Evolutionary conservation across 169 alveolate species (phyloP).

Genomic region (Cyclospora cayetanensis): DNA sequence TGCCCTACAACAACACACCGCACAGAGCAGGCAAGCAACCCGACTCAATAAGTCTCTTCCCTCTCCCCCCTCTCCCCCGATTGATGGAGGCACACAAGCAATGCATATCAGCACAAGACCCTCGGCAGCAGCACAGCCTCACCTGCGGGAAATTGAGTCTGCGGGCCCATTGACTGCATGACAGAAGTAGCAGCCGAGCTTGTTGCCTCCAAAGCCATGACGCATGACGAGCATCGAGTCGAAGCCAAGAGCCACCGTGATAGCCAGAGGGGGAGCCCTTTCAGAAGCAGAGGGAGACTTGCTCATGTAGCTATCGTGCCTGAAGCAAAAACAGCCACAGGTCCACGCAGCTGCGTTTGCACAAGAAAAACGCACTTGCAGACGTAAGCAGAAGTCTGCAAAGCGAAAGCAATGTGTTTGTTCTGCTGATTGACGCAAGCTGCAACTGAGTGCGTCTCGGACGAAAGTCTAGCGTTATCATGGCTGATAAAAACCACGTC

Average conservation of each 20-base stretch:
- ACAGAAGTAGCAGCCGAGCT: constrained; percentile 94
- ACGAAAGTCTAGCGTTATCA: too few relatives aligned
- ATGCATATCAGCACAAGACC: not conserved
- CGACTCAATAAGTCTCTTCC: not conserved
- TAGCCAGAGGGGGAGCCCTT: constrained; percentile 79
- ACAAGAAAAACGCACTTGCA: too few relatives aligned
- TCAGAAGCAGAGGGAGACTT: too few relatives aligned
- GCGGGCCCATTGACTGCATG: constrained; percentile 95
- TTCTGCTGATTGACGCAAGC: too few relatives aligned
- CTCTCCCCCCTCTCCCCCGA: not conserved
- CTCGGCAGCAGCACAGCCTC: not conserved
- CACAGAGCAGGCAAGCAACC: not conserved
- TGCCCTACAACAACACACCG: constrained; percentile 76
- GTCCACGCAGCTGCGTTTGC: too few relatives aligned
- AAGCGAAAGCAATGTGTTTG: too few relatives aligned
- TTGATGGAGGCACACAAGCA: not conserved
- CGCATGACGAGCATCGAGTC: constrained; percentile 93
- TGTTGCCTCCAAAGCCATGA: constrained; percentile 79
- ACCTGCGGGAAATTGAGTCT: constrained; percentile 87
- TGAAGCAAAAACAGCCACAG: too few relatives aligned
- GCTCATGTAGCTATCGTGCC: too few relatives aligned
- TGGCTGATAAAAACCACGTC: too few relatives aligned
- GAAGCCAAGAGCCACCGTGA: constrained; percentile 95
- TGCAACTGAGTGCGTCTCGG: too few relatives aligned
- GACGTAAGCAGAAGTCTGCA: too few relatives aligned